These are phyloP conservation scores for Populus nigra DNA, from an alignment of 345 rosid genomes.

Conservation along the genomic window DNA sequence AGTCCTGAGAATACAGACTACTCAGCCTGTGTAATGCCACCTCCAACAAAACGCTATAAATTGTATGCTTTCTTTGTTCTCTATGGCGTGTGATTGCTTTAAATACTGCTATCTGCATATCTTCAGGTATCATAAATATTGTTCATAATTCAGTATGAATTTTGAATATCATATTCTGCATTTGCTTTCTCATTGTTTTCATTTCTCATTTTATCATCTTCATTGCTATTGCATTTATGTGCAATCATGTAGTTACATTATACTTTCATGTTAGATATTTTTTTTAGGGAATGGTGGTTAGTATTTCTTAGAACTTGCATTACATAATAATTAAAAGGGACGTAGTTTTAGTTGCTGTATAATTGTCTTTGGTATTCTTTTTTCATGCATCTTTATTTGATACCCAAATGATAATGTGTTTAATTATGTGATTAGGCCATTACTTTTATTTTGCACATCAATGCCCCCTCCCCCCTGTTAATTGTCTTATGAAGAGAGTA, in stretches of 20 bases:
- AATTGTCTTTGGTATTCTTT: background rate
- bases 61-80: constrained; percentile 38
- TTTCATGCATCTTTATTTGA: too few relatives aligned
- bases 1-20: constrained; percentile 30
- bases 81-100: constrained; percentile 11
- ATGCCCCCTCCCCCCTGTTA: too few relatives aligned
- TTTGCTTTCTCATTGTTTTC: background rate
- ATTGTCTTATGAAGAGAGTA: background rate
- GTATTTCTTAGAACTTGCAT: background rate
- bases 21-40: constrained; percentile 36
- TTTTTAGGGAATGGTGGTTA: background rate
- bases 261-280: background rate
- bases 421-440: too few relatives aligned
- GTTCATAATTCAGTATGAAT: background rate
- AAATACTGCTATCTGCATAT: constrained; percentile 6
- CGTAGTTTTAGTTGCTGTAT: background rate
- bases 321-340: background rate
- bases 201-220: background rate
- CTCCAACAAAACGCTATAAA: constrained; percentile 54
- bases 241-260: background rate
- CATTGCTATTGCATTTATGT: background rate
- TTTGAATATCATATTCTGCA: background rate
- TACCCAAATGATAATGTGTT: too few relatives aligned
- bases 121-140: background rate
- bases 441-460: too few relatives aligned